A percentile compares a stretch with the other conserved stretches of the same genome.
Conservation (phyloP, 345 rosid species). For the Aquilaria yunnanensis region DNA sequence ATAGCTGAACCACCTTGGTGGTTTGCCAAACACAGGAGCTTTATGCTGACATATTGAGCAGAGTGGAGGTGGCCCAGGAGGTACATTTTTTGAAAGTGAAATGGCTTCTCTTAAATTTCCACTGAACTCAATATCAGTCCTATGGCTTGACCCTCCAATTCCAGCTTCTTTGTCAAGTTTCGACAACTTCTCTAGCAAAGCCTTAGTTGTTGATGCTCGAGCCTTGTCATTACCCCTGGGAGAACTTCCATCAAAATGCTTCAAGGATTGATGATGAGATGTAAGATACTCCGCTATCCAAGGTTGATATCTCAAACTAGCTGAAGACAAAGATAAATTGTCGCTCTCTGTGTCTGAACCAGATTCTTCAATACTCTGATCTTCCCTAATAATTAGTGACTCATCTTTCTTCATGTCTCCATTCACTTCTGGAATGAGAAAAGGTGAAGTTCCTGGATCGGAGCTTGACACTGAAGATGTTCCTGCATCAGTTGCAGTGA, state of each 20-base stretch:
- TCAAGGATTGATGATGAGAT: slow-evolving; percentile 45
- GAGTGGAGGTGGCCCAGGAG: slow-evolving; percentile 93
- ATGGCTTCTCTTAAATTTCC: slow-evolving; percentile 85
- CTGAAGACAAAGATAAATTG: slow-evolving; percentile 60
- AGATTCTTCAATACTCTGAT: slow-evolving; percentile 46
- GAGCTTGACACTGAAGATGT: slow-evolving; percentile 96
- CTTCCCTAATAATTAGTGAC: slow-evolving; percentile 48
- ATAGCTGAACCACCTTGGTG: slow-evolving; percentile 91
- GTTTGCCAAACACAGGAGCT: slow-evolving; percentile 96
- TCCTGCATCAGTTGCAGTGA: slow-evolving; percentile 90
- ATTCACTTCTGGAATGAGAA: slow-evolving; percentile 45
- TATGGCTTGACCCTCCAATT: slow-evolving; percentile 39
- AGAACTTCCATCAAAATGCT: slow-evolving; percentile 41
- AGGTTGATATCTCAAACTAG: slow-evolving; percentile 82
- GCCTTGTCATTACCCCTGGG: slow-evolving; percentile 34
- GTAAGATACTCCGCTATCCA: slow-evolving; percentile 66
- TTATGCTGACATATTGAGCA: slow-evolving; percentile 98
- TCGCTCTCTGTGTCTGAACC: slow-evolving; percentile 84
- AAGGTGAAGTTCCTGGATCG: slow-evolving; percentile 94
- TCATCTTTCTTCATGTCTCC: slow-evolving; percentile 66
- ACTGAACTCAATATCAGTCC: slow-evolving; percentile 53
- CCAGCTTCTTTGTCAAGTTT: slow-evolving; percentile 57
- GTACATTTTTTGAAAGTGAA: slow-evolving; percentile 73
- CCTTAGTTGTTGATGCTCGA: slow-evolving; percentile 45
- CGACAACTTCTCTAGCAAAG: slow-evolving; percentile 59